Evolutionary conservation across 768 basidiomycete species (phyloP), one percentile per base, ranked within the genome.

Genomic region (Phylloporus scabripes): DNA sequence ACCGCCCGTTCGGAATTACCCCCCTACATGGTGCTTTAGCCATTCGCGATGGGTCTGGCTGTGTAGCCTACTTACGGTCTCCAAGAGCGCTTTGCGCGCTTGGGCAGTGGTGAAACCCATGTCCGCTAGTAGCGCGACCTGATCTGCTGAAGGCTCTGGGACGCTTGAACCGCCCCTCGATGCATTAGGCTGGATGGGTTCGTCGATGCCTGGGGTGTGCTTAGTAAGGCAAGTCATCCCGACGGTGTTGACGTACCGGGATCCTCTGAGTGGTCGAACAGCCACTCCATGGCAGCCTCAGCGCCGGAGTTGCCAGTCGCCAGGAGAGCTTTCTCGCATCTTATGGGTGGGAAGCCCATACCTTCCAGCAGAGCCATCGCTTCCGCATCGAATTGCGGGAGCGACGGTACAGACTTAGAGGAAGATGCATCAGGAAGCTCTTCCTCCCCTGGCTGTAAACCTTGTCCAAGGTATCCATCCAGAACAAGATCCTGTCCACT

Each of bases 201-300:
- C 75, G 64, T 97, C 94, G 61, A 97, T 93, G 61, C 94, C 94
- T 94, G 58, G 2, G 11, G 5, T n/a, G 33, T 14, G 1, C 6
- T 60, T 44, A 24, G 31, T 31, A 18, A 26, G 18, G n/a, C 7
- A 20, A 29, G 4, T 38, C 33, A 15, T 18, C 34, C 36, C 7
- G 2, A 26, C 26, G 4, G 4, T 36, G 18, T 4, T 32, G 7
- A 55, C 73, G 7, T 39, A 90, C 92, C 90, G 11, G 91, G 74
- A 66, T 98, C 95, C 1, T 97, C 94, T 89, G 94, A 90, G 65
- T 97, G 95, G 38, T 67, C 75, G 61, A 98, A 95, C 36, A 99
- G 67, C 95, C 95, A 99, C 50, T 92, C 84, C 92, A 95, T 95
- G 0, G 96, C 96, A 0, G 73, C 77, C 53, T 93, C 88, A 0